phyloP scores from a whole-genome alignment of 306 rosid genomes.

The Cyclanthera cordifolia region DNA sequence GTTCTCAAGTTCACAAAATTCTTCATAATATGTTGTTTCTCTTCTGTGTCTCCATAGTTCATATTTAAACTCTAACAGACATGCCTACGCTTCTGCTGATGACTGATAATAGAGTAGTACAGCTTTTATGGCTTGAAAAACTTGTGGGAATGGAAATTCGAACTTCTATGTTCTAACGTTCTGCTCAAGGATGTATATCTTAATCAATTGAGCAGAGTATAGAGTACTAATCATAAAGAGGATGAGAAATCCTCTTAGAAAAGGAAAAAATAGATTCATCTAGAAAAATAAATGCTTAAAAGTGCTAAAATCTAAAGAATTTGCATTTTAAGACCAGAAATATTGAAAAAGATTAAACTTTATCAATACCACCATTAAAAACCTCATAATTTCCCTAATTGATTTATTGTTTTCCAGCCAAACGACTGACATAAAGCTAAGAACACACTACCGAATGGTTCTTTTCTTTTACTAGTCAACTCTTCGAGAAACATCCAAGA shows the following conservation, averaged over 20 bases:
- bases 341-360: background rate
- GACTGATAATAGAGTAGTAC: background rate
- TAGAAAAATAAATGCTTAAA: background rate
- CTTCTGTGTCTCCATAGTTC: background rate
- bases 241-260: background rate
- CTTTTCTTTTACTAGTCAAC: background rate
- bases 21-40: background rate
- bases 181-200: background rate
- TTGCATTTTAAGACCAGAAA: background rate
- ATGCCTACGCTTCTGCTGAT: background rate
- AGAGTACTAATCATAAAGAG: background rate
- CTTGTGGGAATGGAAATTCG: background rate
- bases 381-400: background rate
- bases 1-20: background rate
- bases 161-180: background rate
- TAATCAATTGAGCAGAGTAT: background rate
- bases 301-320: background rate
- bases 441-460: background rate
- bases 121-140: background rate
- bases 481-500: background rate
- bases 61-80: background rate
- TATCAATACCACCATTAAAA: background rate
- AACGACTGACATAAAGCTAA: background rate
- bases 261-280: background rate
- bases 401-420: background rate